Evolutionary conservation across 2,329 filamentous ascomycete species (phyloP), one percentile per base, ranked within the genome.

Genomic region (Cladosporium sp.): DNA sequence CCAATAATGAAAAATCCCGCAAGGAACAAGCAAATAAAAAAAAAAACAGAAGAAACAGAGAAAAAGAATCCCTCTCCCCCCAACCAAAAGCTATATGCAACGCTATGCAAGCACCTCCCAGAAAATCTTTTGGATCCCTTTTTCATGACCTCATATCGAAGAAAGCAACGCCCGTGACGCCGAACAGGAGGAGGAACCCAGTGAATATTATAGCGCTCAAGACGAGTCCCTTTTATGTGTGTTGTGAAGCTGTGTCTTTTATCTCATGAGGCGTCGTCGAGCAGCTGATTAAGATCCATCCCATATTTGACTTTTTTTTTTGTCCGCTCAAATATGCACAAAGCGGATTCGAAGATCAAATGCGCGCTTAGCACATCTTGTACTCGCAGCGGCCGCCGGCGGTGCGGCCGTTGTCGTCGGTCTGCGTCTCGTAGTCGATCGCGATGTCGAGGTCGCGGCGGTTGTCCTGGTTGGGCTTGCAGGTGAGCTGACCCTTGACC

Each of bases 391-490:
- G 68, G 50, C 90, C 92, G 64, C 83, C 71, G 4, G 83, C 82
- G 53, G 76, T 73, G 59, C 93, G 82, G 56, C 79, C 86, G 27
- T 74, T 70, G 67, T 97, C 91, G 20, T 83, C 73, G 3, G 90
- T 88, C 64, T 89, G 80, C 47, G 96, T 80, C 64, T 83, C 79
- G 75, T 97, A 97, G 40, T 83, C 77, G 65, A 99, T 82, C 64
- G 80, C 83, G 67, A 99, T 95, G 71, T 99, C 93, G 50, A 99
- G 79, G 69, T 99, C 93, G 59, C 93, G 86, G 70, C 86, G 85
- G 78, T 99, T 97, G 81, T 93, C 91, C 57, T 86, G 80, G 69
- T 96, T 99, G 47, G 93, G 93, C 72, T 84, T 86, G 75, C 92
- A 95, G 57, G 83, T 79, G 36, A 99, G 75, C 27, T 79, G 76